A percentile compares a stretch with the other conserved stretches of the same genome.
These are phyloP conservation scores for Annulohypoxylon nitens DNA, from an alignment of 495 filamentous ascomycete genomes.

Conservation along the genomic window DNA sequence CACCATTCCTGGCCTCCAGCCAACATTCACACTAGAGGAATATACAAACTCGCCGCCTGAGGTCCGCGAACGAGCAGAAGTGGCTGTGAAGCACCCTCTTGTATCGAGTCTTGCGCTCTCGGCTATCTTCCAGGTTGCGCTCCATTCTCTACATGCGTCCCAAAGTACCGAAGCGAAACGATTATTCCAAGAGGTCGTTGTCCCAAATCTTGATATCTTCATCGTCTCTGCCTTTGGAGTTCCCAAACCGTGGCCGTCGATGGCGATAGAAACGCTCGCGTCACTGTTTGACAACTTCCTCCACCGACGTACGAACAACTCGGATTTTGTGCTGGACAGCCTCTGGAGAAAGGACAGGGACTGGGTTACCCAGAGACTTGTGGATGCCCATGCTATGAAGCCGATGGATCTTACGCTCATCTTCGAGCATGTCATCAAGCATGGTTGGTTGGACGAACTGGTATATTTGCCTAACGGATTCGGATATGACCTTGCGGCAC, in stretches of 20 bases:
- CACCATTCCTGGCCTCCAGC: conserved; percentile 82
- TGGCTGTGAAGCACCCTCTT: conserved; percentile 85
- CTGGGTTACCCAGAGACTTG: conserved; percentile 83
- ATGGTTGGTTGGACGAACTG: conserved; percentile 85
- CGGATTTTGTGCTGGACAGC: conserved; percentile 87
- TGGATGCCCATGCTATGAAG: conserved; percentile 81
- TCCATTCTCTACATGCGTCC: conserved; percentile 74
- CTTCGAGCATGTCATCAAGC: conserved; percentile 81
- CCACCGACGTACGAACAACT: conserved; percentile 63
- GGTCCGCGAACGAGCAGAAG: conserved; percentile 76
- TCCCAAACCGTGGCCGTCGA: conserved; percentile 66
- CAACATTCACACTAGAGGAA: conserved; percentile 80
- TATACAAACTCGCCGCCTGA: conserved; percentile 78
- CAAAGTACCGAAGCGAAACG: conserved; percentile 74
- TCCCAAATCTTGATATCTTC: conserved; percentile 79
- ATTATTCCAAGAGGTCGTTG: conserved; percentile 75
- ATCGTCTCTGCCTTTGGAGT: conserved; percentile 80
- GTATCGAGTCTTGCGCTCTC: conserved; percentile 89
- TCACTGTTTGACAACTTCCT: conserved; percentile 67
- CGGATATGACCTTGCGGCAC: conserved; percentile 87
- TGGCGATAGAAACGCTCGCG: conserved; percentile 67
- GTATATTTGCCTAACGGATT: conserved; percentile 81
- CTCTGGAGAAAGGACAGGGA: conserved; percentile 88
- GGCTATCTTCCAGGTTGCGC: conserved; percentile 81
- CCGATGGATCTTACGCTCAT: conserved; percentile 81